Base-by-base conservation (phyloP, 2,329 filamentous ascomycete genomes). In the Neofusicoccum parvum region DNA sequence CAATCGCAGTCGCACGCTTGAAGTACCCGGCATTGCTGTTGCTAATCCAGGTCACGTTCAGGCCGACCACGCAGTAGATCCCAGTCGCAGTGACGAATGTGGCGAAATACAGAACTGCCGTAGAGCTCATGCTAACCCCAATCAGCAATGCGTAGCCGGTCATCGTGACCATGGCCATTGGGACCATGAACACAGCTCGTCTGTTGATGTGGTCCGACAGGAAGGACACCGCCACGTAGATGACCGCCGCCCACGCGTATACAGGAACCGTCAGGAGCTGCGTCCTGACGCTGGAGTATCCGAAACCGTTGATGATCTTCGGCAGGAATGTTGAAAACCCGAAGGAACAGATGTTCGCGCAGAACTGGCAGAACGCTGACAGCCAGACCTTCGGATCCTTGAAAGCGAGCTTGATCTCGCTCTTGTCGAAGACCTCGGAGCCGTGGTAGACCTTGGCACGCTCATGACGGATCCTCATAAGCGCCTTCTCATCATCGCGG, bases 211-310 rank as follows among this genome's bases (percentile, higher is more conserved):
- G 83, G 73, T 94, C 91, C 4, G 89, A 92, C 51, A 91, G 76
- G 71, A 84, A 86, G 0, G 90, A 90, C 3, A 87, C 81, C 10
- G 81, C 69, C 74, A 94, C 85, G 74, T 92, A 94, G 0, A 85
- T 86, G 6, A 89, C 81, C 0, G 91, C 90, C 3, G 91, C 91
- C 3, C 92, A 75, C 5, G 87, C 87, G 74, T 94, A 94, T 75
- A 90, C 92, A 0, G 91, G 91, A 50, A 94, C 90, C 0, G 91
- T 94, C 39, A 94, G 83, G 37, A 91, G 86, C 75, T 94, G 91
- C 6, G 92, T 86, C 72, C 91, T 82, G 0, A 90, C 86, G 0
- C 81, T 80, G 0, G 86, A 82, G 81, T 90, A 92, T 3, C 90
- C 88, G 60, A 94, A 85, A 3, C 85, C 87, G 45, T 86, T 81